Conservation (phyloP, 352 stramenopile genomes). For the Phytopythium vexans region DNA sequence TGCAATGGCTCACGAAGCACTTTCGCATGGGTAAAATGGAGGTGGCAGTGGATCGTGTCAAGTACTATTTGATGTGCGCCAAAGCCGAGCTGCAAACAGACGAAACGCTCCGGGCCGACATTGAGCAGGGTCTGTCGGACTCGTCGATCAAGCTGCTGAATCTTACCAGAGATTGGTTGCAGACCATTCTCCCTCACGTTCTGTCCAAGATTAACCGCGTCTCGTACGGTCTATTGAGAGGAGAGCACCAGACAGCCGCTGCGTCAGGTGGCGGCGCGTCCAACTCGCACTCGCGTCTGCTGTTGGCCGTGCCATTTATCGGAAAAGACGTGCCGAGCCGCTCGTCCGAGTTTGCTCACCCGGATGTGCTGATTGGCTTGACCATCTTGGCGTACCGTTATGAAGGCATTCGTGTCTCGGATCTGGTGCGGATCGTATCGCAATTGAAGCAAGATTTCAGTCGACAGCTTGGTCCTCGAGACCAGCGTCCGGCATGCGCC, state of each 20-base stretch:
- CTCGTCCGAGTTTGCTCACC: conserved; percentile 99
- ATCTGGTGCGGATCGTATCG: conserved; percentile 85
- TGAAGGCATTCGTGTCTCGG: conserved; percentile 82
- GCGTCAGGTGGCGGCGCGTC: conserved; percentile 56
- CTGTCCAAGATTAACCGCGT: conserved; percentile 99
- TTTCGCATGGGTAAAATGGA: conserved; percentile 94
- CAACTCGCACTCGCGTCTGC: conserved; percentile 94
- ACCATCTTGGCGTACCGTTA: conserved; percentile 91
- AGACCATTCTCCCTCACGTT: conserved; percentile 97
- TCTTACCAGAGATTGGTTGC: conserved; percentile 96
- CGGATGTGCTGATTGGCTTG: conserved; percentile 94
- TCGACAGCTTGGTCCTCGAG: conserved; percentile 74
- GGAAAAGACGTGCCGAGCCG: conserved; percentile 99
- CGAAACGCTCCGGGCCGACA: conserved; percentile 71
- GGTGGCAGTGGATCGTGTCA: conserved; percentile 69
- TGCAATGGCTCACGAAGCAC: conserved; percentile 82
- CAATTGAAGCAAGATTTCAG: conserved; percentile 88
- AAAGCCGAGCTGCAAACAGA: conserved; percentile 62
- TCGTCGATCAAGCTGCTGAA: conserved; percentile 98
- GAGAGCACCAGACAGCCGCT: conserved; percentile 50
- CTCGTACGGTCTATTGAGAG: conserved; percentile 95
- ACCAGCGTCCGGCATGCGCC: conserved; percentile 70
- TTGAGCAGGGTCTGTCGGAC: conserved; percentile 70
- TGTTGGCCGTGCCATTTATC: conserved; percentile 98
- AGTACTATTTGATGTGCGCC: conserved; percentile 67